Conservation (phyloP, 352 stramenopile genomes). For the Phytophthora multivora region DNA sequence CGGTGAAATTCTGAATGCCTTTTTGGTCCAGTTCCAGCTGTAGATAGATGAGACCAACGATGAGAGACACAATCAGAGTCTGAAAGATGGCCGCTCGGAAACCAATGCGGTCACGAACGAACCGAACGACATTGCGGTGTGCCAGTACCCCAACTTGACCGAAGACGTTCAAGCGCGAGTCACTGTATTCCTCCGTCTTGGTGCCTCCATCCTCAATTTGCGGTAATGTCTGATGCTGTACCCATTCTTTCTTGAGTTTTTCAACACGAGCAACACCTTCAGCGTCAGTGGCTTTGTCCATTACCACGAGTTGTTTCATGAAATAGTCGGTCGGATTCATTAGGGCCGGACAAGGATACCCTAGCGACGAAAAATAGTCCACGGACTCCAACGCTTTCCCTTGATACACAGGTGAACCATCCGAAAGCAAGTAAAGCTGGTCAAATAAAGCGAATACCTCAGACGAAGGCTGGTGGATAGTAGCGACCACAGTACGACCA, state of each 20-base stretch:
- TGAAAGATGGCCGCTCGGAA: constrained; percentile 35
- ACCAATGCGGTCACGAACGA: constrained; percentile 40
- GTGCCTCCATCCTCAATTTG: constrained; percentile 1
- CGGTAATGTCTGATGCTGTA: constrained; percentile 10
- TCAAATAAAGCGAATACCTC: constrained; percentile 58
- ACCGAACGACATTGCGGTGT: constrained; percentile 40
- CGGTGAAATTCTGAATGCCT: constrained; percentile 50
- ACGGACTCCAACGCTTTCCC: constrained; percentile 49
- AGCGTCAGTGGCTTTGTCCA: constrained; percentile 50
- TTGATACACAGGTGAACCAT: constrained; percentile 55
- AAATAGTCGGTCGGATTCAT: constrained; percentile 72
- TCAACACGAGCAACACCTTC: constrained; percentile 40
- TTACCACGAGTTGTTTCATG: constrained; percentile 59
- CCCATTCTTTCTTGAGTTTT: constrained; percentile 45
- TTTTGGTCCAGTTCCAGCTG: constrained; percentile 44
- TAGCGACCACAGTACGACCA: constrained; percentile 86
- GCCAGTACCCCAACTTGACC: constrained; percentile 41
- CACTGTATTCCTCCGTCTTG: constrained; percentile 4
- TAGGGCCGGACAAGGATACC: constrained; percentile 46
- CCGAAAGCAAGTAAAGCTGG: constrained; percentile 56
- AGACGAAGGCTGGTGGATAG: constrained; percentile 87
- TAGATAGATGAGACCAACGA: constrained; percentile 54
- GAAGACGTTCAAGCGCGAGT: constrained; percentile 24
- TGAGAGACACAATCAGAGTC: constrained; percentile 37
- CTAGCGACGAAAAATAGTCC: constrained; percentile 49